Conservation (phyloP, 2,329 filamentous ascomycete species). For the Fonsecaea nubica region DNA sequence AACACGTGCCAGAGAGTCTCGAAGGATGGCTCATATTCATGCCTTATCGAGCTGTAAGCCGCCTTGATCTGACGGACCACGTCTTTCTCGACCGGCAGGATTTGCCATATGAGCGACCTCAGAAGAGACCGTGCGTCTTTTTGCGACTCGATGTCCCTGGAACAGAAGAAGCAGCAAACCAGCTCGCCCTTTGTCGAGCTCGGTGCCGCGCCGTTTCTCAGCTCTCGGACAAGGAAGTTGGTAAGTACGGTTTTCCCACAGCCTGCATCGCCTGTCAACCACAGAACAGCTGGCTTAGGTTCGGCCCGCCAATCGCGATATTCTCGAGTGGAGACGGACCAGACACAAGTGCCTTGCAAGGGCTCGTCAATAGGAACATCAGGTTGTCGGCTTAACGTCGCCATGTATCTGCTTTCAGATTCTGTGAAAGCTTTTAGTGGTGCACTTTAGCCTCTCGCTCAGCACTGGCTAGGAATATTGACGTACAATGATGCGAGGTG, state of each 20-base stretch:
- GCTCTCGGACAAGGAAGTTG: conserved; percentile 25
- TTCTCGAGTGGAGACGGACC: not conserved
- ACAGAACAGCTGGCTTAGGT: conserved; percentile 18
- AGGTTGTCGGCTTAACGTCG: not conserved
- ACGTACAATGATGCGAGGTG: conserved; percentile 22
- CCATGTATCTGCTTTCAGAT: conserved; percentile 15
- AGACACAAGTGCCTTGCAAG: not conserved
- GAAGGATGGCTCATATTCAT: conserved; percentile 26
- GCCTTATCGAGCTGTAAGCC: conserved; percentile 16
- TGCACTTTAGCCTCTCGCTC: conserved; percentile 20
- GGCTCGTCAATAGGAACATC: not conserved
- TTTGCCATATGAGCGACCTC: conserved; percentile 21
- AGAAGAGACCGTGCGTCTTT: conserved; percentile 27
- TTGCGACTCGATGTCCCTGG: conserved; percentile 23
- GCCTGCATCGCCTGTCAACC: conserved; percentile 29
- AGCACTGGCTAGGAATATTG: conserved; percentile 11
- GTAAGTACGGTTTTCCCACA: conserved; percentile 28
- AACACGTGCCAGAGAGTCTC: conserved; percentile 26
- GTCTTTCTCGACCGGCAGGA: conserved; percentile 22
- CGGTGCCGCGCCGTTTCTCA: conserved; percentile 17
- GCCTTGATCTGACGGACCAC: conserved; percentile 27
- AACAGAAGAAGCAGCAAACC: conserved; percentile 30
- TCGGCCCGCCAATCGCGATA: not conserved
- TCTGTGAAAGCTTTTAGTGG: conserved; percentile 23
- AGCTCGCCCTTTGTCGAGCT: conserved; percentile 14